Percentiles rank a stretch among this genome's conserved stretches.
These are phyloP conservation scores for Mycena vitilis DNA, from an alignment of 768 basidiomycete species.

Conservation along the genomic window DNA sequence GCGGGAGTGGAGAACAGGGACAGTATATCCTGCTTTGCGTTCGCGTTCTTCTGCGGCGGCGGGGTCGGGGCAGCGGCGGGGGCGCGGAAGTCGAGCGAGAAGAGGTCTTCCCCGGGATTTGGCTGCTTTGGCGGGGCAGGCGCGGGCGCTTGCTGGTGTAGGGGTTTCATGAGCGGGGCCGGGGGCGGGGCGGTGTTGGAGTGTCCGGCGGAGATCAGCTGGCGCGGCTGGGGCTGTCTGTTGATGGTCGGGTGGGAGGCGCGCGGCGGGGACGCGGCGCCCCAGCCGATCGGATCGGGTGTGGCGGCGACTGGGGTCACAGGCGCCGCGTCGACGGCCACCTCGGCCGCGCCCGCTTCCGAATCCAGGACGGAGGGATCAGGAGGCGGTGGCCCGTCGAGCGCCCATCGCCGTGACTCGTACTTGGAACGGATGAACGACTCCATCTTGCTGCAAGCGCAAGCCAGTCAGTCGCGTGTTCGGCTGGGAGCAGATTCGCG, in stretches of 20 bases:
- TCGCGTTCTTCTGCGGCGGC: slow-evolving; percentile 68
- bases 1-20: slow-evolving; percentile 76
- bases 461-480: neutral
- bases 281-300: slow-evolving; percentile 46
- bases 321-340: slow-evolving; percentile 45
- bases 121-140: slow-evolving; percentile 46
- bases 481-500: slow-evolving; percentile 1
- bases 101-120: slow-evolving; percentile 68
- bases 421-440: slow-evolving; percentile 98
- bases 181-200: slow-evolving; percentile 34
- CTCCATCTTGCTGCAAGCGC: slow-evolving; percentile 90
- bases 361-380: slow-evolving; percentile 85
- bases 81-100: slow-evolving; percentile 87
- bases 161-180: slow-evolving; percentile 33
- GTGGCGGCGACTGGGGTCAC: slow-evolving; percentile 37
- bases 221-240: slow-evolving; percentile 65
- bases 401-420: slow-evolving; percentile 92
- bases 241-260: slow-evolving; percentile 42
- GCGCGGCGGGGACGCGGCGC: slow-evolving; percentile 47
- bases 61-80: slow-evolving; percentile 53
- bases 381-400: slow-evolving; percentile 85
- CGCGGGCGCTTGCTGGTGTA: slow-evolving; percentile 41
- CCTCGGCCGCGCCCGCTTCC: slow-evolving; percentile 42
- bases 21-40: slow-evolving; percentile 87
- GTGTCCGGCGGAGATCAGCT: slow-evolving; percentile 62